Percentiles rank a stretch among this genome's conserved stretches.
These are phyloP conservation scores for Senna tora DNA, from an alignment of 306 rosid species.

Conservation along the genomic window DNA sequence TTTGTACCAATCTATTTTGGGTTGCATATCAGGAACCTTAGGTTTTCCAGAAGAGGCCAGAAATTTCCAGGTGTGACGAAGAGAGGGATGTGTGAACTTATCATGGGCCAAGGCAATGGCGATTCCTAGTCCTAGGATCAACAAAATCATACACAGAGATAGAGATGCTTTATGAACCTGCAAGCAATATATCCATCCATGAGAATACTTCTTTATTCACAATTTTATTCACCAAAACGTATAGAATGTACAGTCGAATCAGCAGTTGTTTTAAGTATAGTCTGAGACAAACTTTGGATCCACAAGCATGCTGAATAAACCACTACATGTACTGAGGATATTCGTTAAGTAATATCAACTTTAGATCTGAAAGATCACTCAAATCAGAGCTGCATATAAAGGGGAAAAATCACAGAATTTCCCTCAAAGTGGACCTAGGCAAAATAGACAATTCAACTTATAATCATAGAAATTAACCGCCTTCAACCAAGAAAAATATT, in stretches of 20 bases:
- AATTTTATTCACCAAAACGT: too few species aligned
- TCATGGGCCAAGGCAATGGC: slow-evolving; percentile 42
- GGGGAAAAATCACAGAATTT: too few species aligned
- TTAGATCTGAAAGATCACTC: neutral
- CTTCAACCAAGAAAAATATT: too few species aligned
- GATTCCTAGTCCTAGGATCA: slow-evolving; percentile 50
- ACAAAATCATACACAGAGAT: slow-evolving; percentile 46
- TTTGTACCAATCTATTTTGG: slow-evolving; percentile 60
- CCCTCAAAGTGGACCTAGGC: neutral
- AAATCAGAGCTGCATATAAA: too few species aligned
- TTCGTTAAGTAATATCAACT: neutral
- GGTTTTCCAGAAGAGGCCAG: slow-evolving; percentile 5
- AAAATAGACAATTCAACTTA: too few species aligned
- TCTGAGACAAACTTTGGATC: slow-evolving; percentile 3
- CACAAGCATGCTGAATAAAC: slow-evolving; percentile 3
- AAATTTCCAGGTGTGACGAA: neutral
- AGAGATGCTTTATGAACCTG: slow-evolving; percentile 49
- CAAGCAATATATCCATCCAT: slow-evolving; percentile 20
- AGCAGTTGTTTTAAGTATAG: too few species aligned
- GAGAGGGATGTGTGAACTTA: slow-evolving; percentile 25
- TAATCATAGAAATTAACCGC: too few species aligned
- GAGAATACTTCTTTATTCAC: too few species aligned
- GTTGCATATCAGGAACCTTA: slow-evolving; percentile 3
- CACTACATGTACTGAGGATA: neutral
- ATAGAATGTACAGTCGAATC: too few species aligned